Conservation (phyloP, 1,284 basidiomycete species). For the Schizopora paradoxa region DNA sequence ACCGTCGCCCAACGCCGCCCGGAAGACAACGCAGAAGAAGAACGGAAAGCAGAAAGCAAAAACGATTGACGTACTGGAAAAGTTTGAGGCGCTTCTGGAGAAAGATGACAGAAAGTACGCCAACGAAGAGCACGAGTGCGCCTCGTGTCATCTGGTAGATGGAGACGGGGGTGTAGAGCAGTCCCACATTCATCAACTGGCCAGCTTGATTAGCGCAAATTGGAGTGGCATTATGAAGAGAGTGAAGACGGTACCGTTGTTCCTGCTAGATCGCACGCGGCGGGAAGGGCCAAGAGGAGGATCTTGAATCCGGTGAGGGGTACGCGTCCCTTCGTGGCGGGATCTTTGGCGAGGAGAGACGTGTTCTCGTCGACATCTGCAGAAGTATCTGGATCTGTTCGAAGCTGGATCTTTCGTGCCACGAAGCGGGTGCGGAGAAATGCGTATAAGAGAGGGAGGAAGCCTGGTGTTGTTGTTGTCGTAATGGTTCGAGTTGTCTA, state of each 20-base stretch:
- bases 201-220: conserved; percentile 19
- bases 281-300: conserved; percentile 82
- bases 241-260: conserved; percentile 62
- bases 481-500: no score
- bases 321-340: conserved; percentile 30
- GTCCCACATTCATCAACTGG: conserved; percentile 90
- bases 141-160: conserved; percentile 99
- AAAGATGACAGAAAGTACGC: conserved; percentile 88
- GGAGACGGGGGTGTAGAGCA: conserved; percentile 93
- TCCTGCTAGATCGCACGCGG: conserved; percentile 80
- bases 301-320: conserved; percentile 63
- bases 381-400: conserved; percentile 47
- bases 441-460: conserved; percentile 76
- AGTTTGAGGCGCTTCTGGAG: conserved; percentile 75
- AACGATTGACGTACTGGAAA: conserved; percentile 56
- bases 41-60: conserved; percentile 15
- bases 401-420: conserved; percentile 51
- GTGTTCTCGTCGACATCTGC: conserved; percentile 35
- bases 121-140: conserved; percentile 95
- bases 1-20: no score
- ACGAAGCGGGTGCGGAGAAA: conserved; percentile 46
- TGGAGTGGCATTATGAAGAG: conserved; percentile 21
- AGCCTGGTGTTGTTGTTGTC: conserved; percentile 45
- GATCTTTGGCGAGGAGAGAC: conserved; percentile 30
- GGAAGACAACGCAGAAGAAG: conserved; percentile 18